Conservation (phyloP, 208 protist genomes). For the Strigomonas culicis region DNA sequence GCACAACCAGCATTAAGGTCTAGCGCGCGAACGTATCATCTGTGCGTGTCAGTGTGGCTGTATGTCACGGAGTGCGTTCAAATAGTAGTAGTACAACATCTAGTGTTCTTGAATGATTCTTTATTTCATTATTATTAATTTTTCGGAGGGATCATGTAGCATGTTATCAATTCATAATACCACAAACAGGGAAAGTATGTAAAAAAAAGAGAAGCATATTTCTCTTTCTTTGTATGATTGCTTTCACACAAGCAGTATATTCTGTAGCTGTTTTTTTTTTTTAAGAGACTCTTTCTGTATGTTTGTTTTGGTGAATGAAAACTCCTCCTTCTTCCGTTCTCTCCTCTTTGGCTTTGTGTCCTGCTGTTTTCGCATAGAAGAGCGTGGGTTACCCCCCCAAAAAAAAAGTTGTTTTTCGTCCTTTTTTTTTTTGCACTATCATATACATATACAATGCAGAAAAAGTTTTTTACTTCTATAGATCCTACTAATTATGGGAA, state of each 20-base stretch:
- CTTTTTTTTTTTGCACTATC: not conserved
- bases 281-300: constrained; percentile 1
- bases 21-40: not conserved
- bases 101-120: too few species aligned
- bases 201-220: too few species aligned
- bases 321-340: not conserved
- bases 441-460: too few species aligned
- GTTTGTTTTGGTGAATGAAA: not conserved
- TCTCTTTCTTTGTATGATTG: too few species aligned
- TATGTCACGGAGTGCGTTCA: too few species aligned
- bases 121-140: too few species aligned
- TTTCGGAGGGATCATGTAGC: too few species aligned
- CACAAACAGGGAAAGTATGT: not conserved
- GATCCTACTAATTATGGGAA: not conserved
- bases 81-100: too few species aligned
- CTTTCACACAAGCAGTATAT: not conserved
- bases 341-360: constrained; percentile 5
- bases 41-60: too few species aligned
- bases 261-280: not conserved
- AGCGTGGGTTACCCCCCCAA: not conserved
- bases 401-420: not conserved
- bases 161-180: not conserved
- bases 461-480: not conserved
- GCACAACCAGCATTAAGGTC: constrained; percentile 62
- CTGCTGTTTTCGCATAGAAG: constrained; percentile 1